Percentiles rank a stretch among this genome's conserved stretches.
Conservation (phyloP, 1,284 basidiomycete genomes). For the Fistulina hepatica region DNA sequence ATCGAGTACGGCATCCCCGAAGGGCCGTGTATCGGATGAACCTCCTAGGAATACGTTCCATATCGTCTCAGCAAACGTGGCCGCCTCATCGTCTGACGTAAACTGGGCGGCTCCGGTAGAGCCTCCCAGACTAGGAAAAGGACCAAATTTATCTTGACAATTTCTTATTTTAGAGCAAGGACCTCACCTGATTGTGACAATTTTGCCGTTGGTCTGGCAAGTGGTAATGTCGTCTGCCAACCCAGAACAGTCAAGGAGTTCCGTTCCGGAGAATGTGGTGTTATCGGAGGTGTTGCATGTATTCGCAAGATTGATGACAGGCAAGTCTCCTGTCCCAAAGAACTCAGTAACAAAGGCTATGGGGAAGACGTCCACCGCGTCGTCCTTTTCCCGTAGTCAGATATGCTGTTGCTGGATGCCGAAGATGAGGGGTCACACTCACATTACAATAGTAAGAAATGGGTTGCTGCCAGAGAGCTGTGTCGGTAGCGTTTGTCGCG, state of each 20-base stretch:
- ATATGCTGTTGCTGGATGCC: neutral
- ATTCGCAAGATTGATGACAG: slow-evolving; percentile 53
- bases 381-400: slow-evolving; percentile 29
- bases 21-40: slow-evolving; percentile 44
- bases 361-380: slow-evolving; percentile 51
- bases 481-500: slow-evolving; percentile 35
- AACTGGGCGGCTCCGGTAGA: slow-evolving; percentile 46
- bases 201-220: slow-evolving; percentile 54
- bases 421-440: slow-evolving; percentile 9
- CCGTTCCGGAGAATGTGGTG: slow-evolving; percentile 45
- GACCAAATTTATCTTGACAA: slow-evolving; percentile 17
- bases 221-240: slow-evolving; percentile 44
- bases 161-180: slow-evolving; percentile 10
- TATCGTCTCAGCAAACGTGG: slow-evolving; percentile 44
- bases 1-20: slow-evolving; percentile 52
- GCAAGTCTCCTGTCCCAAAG: slow-evolving; percentile 45
- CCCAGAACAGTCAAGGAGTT: slow-evolving; percentile 41
- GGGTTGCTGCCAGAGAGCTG: slow-evolving; percentile 43
- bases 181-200: slow-evolving; percentile 31
- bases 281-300: slow-evolving; percentile 46
- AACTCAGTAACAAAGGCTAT: slow-evolving; percentile 53
- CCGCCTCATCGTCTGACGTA: slow-evolving; percentile 39
- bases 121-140: slow-evolving; percentile 37
- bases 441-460: slow-evolving; percentile 50
- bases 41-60: slow-evolving; percentile 57